Conservation (phyloP, 2,329 filamentous ascomycete genomes). For the Trichophyton schoenleinii region DNA sequence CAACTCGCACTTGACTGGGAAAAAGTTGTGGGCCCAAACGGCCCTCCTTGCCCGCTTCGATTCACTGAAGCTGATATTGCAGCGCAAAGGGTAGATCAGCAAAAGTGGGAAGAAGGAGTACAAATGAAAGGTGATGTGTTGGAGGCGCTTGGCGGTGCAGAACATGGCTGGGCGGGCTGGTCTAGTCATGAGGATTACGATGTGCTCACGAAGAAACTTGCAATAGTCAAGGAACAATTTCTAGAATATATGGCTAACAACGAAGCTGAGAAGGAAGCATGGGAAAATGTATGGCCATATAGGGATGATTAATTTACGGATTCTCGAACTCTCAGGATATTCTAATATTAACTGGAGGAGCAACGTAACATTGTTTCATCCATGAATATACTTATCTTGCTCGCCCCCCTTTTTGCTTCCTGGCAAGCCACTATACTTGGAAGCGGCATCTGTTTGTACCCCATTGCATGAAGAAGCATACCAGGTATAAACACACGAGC, state of each 20-base stretch:
- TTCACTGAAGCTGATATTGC: conserved; percentile 3
- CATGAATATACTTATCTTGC: too few species aligned
- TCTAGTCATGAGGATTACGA: conserved; percentile 7
- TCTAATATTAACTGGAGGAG: too few species aligned
- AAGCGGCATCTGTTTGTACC: too few species aligned
- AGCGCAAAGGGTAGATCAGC: conserved; percentile 3
- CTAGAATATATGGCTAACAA: not conserved
- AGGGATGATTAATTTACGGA: not conserved
- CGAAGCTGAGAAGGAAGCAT: not conserved
- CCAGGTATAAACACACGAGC: not conserved
- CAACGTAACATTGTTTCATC: too few species aligned
- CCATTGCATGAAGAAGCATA: too few species aligned
- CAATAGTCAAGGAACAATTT: not conserved
- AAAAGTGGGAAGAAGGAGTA: conserved; percentile 6
- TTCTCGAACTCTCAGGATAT: not conserved
- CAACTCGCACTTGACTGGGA: not conserved
- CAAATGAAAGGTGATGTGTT: conserved; percentile 7
- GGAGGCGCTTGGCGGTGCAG: conserved; percentile 5
- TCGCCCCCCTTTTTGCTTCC: too few species aligned
- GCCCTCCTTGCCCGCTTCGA: not conserved
- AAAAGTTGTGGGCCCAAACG: not conserved
- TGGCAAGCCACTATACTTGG: too few species aligned
- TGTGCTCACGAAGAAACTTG: not conserved
- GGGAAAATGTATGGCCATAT: not conserved
- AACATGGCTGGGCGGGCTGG: conserved; percentile 8